phyloP scores from a whole-genome alignment of 768 basidiomycete species.

The Kwoniella botswanensis region DNA sequence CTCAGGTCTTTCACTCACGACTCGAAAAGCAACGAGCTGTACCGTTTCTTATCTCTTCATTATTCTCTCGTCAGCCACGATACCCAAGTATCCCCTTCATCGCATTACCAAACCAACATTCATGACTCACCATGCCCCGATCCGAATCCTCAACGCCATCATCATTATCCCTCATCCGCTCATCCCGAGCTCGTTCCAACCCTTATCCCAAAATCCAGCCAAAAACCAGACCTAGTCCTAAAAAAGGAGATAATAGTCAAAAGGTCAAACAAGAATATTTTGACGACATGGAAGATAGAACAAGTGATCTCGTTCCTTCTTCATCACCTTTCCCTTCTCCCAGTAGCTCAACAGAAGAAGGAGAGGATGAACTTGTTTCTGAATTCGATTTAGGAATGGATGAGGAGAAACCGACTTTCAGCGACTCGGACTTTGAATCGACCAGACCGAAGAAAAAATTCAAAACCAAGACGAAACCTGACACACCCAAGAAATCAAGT shows the following conservation, averaged over 20 bases:
- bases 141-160: not conserved
- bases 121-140: conserved; percentile 4
- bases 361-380: not conserved
- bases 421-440: not conserved
- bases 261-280: not conserved
- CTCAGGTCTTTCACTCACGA: too few relatives aligned
- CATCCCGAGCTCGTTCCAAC: not conserved
- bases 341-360: not conserved
- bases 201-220: not conserved
- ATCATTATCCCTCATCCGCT: not conserved
- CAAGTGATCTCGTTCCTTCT: not conserved
- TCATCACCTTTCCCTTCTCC: not conserved
- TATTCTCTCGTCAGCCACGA: too few relatives aligned
- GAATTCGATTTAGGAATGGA: not conserved
- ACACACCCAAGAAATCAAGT: not conserved
- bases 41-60: too few relatives aligned
- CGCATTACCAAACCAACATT: too few relatives aligned
- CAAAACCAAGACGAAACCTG: not conserved
- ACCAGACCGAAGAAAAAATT: not conserved
- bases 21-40: too few relatives aligned
- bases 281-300: not conserved
- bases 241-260: not conserved
- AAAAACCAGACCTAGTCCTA: not conserved
- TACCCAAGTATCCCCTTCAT: too few relatives aligned
- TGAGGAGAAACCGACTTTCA: not conserved